These are phyloP conservation scores for Starmerella riodocensis DNA, from an alignment of 805 yeast species.

Conservation along the genomic window DNA sequence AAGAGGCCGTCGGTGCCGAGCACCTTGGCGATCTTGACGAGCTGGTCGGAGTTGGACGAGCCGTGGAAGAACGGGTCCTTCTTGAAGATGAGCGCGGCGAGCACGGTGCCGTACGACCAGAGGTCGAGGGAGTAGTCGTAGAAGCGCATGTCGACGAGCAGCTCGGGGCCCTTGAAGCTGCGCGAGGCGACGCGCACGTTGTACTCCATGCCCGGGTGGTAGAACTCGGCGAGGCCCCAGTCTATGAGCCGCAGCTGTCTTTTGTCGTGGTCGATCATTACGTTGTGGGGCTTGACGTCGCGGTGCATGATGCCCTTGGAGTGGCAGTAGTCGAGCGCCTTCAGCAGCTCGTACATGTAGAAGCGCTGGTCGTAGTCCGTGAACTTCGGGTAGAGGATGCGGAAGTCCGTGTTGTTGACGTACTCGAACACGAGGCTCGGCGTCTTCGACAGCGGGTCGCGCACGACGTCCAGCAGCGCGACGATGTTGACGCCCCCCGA, in stretches of 20 bases:
- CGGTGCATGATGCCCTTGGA: conserved; percentile 92
- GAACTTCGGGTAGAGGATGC: conserved; percentile 73
- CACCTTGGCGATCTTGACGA: conserved; percentile 78
- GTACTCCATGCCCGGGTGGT: conserved; percentile 79
- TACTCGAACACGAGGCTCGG: conserved; percentile 83
- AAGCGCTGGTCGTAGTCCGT: conserved; percentile 60
- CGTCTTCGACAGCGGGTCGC: conserved; percentile 63
- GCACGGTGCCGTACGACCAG: conserved; percentile 87
- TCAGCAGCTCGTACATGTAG: conserved; percentile 70
- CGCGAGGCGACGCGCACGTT: conserved; percentile 87
- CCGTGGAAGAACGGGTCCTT: conserved; percentile 91
- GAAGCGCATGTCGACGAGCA: conserved; percentile 64
- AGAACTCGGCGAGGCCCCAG: conserved; percentile 92
- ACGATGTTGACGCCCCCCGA: conserved; percentile 75
- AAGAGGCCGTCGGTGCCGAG: conserved; percentile 70
- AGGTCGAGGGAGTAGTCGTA: conserved; percentile 81
- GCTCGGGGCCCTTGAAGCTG: conserved; percentile 84
- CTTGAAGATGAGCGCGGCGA: conserved; percentile 77
- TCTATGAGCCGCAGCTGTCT: conserved; percentile 62
- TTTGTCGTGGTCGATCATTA: conserved; percentile 71
- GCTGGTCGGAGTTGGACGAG: conserved; percentile 77
- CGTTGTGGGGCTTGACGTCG: conserved; percentile 88
- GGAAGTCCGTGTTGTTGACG: conserved; percentile 72
- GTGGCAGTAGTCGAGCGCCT: conserved; percentile 77
- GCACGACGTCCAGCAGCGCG: conserved; percentile 64